A percentile compares a stretch with the other conserved stretches of the same genome.
Conservation (phyloP, 345 rosid species). For the Eucalyptus dawsonii region DNA sequence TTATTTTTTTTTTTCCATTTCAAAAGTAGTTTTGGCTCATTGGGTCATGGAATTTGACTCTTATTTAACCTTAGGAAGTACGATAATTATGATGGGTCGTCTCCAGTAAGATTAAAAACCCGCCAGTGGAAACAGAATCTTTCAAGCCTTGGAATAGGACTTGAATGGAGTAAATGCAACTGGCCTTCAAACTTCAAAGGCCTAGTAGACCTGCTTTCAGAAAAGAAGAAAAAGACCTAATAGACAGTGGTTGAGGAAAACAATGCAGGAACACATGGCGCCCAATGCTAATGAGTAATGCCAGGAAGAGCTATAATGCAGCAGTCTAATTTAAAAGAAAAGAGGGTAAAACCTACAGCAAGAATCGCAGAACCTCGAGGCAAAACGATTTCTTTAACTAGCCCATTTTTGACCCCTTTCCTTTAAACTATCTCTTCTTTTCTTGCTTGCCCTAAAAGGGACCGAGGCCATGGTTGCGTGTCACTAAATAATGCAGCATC, state of each 20-base stretch:
- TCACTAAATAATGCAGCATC: neutral
- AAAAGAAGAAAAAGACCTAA: constrained; percentile 2
- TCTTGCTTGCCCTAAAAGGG: constrained; percentile 40
- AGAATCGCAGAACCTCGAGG: constrained; percentile 69
- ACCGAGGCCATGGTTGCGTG: neutral
- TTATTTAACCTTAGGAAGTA: neutral
- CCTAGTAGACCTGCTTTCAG: neutral
- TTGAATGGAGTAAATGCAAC: neutral
- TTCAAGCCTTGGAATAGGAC: neutral
- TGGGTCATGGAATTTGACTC: neutral
- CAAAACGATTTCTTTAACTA: constrained; percentile 14
- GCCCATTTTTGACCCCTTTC: neutral
- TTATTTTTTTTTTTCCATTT: neutral
- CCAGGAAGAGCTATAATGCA: neutral
- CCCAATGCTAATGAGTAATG: neutral
- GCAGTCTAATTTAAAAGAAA: neutral
- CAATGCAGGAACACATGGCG: constrained; percentile 75
- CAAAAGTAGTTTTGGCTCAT: neutral
- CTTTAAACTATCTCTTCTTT: constrained; percentile 5
- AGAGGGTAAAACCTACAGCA: neutral
- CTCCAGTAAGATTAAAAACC: neutral
- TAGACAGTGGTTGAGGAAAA: constrained; percentile 50
- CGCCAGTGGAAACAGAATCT: neutral
- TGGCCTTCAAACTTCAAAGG: constrained; percentile 31
- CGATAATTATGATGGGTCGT: neutral